Evolutionary conservation across 192 early-diverging fungal genomes (phyloP), one percentile per base, ranked within the genome.

Genomic region (Diversispora eburnea): DNA sequence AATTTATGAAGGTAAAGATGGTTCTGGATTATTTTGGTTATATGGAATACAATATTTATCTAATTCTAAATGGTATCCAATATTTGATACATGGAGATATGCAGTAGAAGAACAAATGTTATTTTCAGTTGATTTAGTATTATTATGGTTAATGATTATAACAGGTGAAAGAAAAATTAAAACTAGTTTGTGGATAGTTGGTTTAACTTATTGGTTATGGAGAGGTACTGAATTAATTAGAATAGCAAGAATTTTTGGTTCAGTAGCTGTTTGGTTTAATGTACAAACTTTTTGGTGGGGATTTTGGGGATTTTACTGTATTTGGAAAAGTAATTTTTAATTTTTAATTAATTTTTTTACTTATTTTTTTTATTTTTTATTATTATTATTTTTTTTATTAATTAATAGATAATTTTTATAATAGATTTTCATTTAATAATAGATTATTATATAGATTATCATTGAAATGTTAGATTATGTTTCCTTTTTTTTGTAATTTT

Each of bases 1-100:
- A 12, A n/a, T 15, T 55, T 12, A 55, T 5, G 57, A 58, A 33
- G 25, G 25, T 17, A 61, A 57, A 0, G 76, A 76, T 57, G 51
- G 87, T 60, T 63, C 77, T 15, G 89, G 87, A 0, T 78, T 77
- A 0, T 83, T 88, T 42, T 90, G 88, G 54, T 59, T 84, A 5
- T 88, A 79, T 61, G 89, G 89, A 0, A 77, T 90, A 13, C 48
- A 66, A 66, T 58, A 20, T 54, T 54, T 13, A 10, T 41, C n/a
- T 42, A 43, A 63, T 63, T 63, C 39, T 7, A 33, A 15, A 41
- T 63, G 61, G 61, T 17, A 42, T 7, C 61, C 61, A 7, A 42
- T 63, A 63, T 33, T 41, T n/a, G 61, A 63, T 45, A 63, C 61
- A 45, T 63, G 61, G 61, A 33, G 61, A 41, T 41, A 43, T 63